Evolutionary conservation across 139 green algal genomes (phyloP).

Genomic region (Pleodorina starrii): DNA sequence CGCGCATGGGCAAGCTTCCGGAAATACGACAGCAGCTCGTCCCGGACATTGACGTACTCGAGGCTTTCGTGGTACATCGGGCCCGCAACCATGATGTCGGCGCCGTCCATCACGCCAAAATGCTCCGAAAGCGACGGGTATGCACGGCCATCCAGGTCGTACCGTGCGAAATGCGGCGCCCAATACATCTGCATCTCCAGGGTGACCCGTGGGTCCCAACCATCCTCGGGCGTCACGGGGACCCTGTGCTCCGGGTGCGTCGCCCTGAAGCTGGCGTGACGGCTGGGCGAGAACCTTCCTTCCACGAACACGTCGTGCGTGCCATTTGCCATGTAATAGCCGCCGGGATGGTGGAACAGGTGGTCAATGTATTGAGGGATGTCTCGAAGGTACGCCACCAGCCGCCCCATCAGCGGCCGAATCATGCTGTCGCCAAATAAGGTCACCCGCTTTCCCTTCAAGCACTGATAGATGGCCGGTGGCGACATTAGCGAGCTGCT

Average conservation of each 20-base stretch:
- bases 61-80: neutral
- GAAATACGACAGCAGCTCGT: neutral
- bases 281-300: neutral
- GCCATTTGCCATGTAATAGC: conserved; percentile 26
- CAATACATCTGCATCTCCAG: conserved; percentile 19
- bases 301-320: conserved; percentile 39
- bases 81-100: conserved; percentile 3
- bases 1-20: neutral
- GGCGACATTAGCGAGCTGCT: neutral
- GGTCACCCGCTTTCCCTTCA: neutral
- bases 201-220: neutral
- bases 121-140: neutral
- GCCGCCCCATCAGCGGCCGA: neutral
- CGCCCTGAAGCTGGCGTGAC: neutral
- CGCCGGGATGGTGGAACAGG: neutral
- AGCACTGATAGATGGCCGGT: neutral
- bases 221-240: neutral
- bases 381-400: neutral
- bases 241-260: neutral
- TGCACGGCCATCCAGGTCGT: neutral
- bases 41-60: neutral
- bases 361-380: conserved; percentile 6
- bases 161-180: neutral
- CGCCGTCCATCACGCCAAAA: neutral
- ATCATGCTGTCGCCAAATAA: conserved; percentile 24